Evolutionary conservation across 352 stramenopile species (phyloP), one percentile per base, ranked within the genome.

Genomic region (Phytophthora constricta): DNA sequence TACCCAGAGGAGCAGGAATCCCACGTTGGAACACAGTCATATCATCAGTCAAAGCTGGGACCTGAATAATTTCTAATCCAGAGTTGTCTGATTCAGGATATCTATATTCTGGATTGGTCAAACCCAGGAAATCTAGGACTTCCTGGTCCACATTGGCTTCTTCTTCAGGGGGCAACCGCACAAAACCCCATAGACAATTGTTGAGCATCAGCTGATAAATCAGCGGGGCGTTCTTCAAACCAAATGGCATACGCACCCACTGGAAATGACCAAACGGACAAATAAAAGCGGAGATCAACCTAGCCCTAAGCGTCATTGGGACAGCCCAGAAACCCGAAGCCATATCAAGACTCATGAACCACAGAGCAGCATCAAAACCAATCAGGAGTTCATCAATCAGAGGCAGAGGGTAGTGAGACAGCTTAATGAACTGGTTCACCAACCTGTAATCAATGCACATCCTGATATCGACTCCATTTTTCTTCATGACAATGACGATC

Each of bases 251-350:
- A 5, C 63, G 25, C 0, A 55, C 4, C 62, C 58, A 73, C 19
- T 76, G 42, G 14, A 70, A 76, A 13, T 73, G 58, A 13, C 68
- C 63, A 1, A 73, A 48, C 0, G 68, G 63, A 13, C 58, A 76
- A 10, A 76, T 58, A 26, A 73, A 73, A 0, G 58, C 64, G 0
- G 41, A 65, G 10, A 78, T 68, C 4, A 28, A 0, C n/a, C 64
- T 65, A 0, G 70, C 65, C 10, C 60, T 14, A 1, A 31, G 2
- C 1, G 65, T 78, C 65, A 72, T 68, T 0, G 57, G 19, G 2
- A 63, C 33, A 0, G 45, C 59, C 70, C 70, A 77, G 34, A 74
- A 77, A 49, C 64, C 46, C 14, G 13, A 58, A 0, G 53, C 43
- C 52, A 58, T 58, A 28, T 68, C 51, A 0, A 77, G 22, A n/a